Conservation (phyloP, 1,284 basidiomycete species). For the Cystobasidium slooffiae region DNA sequence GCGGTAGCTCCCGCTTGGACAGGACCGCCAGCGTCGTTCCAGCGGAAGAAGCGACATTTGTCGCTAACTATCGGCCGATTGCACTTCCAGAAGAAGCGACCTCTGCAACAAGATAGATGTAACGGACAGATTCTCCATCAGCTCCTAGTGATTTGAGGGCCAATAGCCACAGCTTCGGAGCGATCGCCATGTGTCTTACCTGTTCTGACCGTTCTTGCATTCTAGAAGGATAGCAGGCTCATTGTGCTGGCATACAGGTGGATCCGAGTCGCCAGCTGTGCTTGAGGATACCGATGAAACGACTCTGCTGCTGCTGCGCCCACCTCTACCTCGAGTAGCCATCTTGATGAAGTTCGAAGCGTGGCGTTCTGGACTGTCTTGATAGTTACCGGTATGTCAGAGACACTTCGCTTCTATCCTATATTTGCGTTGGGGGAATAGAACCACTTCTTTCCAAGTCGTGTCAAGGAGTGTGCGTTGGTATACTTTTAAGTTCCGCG, state of each 20-base stretch:
- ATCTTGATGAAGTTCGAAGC: no score
- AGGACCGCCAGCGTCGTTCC: slow-evolving; percentile 21
- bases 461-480: no score
- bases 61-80: slow-evolving; percentile 21
- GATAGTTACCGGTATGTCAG: no score
- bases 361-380: no score
- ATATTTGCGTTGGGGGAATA: no score
- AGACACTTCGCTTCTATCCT: no score
- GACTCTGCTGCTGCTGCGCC: slow-evolving; percentile 11
- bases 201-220: slow-evolving; percentile 35
- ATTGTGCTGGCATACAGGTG: slow-evolving; percentile 23
- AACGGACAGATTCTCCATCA: neutral
- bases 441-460: no score
- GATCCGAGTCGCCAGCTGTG: neutral
- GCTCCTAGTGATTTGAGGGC: neutral
- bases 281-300: neutral
- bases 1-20: neutral
- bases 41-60: slow-evolving; percentile 38
- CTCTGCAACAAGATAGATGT: slow-evolving; percentile 1
- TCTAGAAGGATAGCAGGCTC: slow-evolving; percentile 26
- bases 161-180: neutral
- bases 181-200: slow-evolving; percentile 2
- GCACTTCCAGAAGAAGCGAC: slow-evolving; percentile 39
- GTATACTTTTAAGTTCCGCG: no score
- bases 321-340: slow-evolving; percentile 31